Conservation (phyloP, 345 rosid species). For the Camelina sativa region DNA sequence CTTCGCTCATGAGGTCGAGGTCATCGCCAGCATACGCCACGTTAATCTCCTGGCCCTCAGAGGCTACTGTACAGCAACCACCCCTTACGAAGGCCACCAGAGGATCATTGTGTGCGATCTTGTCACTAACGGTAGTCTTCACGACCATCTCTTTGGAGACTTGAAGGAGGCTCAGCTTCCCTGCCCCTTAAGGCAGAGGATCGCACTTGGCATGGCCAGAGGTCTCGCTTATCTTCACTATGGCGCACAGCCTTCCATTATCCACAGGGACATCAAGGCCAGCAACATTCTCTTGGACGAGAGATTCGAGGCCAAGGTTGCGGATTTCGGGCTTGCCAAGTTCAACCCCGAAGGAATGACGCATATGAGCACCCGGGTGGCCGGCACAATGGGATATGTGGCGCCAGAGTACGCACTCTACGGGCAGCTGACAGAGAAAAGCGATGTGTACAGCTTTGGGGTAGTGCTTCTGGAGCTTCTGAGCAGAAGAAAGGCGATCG, state of each 20-base stretch:
- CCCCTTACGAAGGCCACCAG: constrained; percentile 85
- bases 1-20: constrained; percentile 85
- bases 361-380: constrained; percentile 90
- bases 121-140: constrained; percentile 78
- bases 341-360: constrained; percentile 80
- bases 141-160: constrained; percentile 78
- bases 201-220: constrained; percentile 83
- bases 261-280: constrained; percentile 89
- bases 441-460: constrained; percentile 93
- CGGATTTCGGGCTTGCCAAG: constrained; percentile 91
- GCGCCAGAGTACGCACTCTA: constrained; percentile 96
- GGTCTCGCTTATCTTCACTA: constrained; percentile 87
- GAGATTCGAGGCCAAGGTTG: constrained; percentile 78
- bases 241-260: constrained; percentile 79
- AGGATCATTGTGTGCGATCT: constrained; percentile 91
- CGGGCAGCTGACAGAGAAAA: constrained; percentile 84
- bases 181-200: constrained; percentile 84
- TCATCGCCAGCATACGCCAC: constrained; percentile 86
- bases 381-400: constrained; percentile 96
- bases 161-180: constrained; percentile 52
- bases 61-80: constrained; percentile 88
- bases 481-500: constrained; percentile 80
- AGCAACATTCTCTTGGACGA: constrained; percentile 91
- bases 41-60: constrained; percentile 82
- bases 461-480: constrained; percentile 89